A percentile compares a stretch with the other conserved stretches of the same genome.
phyloP scores from a whole-genome alignment of 2,329 filamentous ascomycete species.

The Fusarium sp. region DNA sequence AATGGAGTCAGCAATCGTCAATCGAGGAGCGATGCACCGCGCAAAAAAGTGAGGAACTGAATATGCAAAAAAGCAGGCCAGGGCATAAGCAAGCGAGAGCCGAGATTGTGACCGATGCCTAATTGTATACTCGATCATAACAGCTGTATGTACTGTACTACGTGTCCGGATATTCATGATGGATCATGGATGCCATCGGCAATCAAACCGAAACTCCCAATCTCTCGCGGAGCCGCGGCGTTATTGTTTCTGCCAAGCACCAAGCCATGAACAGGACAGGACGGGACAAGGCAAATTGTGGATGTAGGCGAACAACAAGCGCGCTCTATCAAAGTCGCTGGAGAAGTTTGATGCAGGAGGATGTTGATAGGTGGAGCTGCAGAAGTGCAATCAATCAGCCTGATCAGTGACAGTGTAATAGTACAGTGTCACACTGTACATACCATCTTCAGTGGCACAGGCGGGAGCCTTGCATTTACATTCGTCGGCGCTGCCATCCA shows the following conservation, averaged over 20 bases:
- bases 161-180: slow-evolving; percentile 21
- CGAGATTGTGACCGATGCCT: background rate
- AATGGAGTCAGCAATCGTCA: slow-evolving; percentile 36
- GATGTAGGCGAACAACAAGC: slow-evolving; percentile 28
- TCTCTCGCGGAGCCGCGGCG: slow-evolving; percentile 21
- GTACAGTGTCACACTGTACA: slow-evolving; percentile 3
- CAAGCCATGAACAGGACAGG: slow-evolving; percentile 2
- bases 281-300: slow-evolving; percentile 20
- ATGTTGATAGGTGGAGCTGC: slow-evolving; percentile 36
- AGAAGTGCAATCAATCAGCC: slow-evolving; percentile 20
- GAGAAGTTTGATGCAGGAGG: slow-evolving; percentile 23
- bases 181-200: slow-evolving; percentile 35
- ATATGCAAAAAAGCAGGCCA: slow-evolving; percentile 1
- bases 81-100: slow-evolving; percentile 3
- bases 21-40: slow-evolving; percentile 19
- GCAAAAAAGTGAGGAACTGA: slow-evolving; percentile 9
- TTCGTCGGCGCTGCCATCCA: slow-evolving; percentile 26
- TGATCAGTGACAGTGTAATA: slow-evolving; percentile 16
- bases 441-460: slow-evolving; percentile 21
- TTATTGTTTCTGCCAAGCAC: slow-evolving; percentile 32
- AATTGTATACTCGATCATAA: background rate
- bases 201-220: slow-evolving; percentile 32
- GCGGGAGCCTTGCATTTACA: slow-evolving; percentile 31
- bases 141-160: too few relatives aligned
- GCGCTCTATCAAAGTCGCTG: slow-evolving; percentile 26